phyloP scores from a whole-genome alignment of 2,329 filamentous ascomycete genomes.

The Trichoderma citrinoviride region DNA sequence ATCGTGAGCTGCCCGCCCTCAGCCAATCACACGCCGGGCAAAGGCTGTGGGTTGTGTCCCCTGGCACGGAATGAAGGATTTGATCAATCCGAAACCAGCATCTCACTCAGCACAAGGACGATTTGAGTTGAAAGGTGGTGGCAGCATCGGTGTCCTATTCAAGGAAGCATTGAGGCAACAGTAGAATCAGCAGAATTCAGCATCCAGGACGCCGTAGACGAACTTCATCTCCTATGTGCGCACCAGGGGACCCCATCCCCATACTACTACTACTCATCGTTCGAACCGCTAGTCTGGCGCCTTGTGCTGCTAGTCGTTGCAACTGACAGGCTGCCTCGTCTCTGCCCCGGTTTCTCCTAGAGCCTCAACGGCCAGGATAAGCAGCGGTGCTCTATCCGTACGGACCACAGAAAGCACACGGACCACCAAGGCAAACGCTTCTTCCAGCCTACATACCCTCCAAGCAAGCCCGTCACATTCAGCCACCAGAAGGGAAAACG shows the following conservation, averaged over 20 bases:
- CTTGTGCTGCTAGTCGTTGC: not conserved
- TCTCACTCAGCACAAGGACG: not conserved
- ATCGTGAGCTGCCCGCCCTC: not conserved
- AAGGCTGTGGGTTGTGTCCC: not conserved
- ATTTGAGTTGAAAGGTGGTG: too few relatives aligned
- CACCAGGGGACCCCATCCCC: not conserved
- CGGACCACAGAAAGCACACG: too few relatives aligned
- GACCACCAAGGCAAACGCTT: not conserved
- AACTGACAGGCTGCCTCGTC: not conserved
- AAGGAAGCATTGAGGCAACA: too few relatives aligned
- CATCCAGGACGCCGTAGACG: not conserved
- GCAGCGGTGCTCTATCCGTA: not conserved
- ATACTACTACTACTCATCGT: not conserved
- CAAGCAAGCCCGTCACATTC: too few relatives aligned
- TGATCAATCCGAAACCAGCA: not conserved
- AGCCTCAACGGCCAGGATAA: not conserved
- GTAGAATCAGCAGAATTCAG: not conserved
- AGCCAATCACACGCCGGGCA: slow-evolving; percentile 2
- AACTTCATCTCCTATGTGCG: not conserved
- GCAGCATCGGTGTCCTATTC: not conserved
- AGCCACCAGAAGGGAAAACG: too few relatives aligned
- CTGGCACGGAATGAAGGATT: not conserved
- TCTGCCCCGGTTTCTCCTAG: not conserved
- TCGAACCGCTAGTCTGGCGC: not conserved
- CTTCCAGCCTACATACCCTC: too few relatives aligned